These are phyloP conservation scores for Rhizophora mangle DNA, from an alignment of 345 rosid genomes.

Conservation along the genomic window DNA sequence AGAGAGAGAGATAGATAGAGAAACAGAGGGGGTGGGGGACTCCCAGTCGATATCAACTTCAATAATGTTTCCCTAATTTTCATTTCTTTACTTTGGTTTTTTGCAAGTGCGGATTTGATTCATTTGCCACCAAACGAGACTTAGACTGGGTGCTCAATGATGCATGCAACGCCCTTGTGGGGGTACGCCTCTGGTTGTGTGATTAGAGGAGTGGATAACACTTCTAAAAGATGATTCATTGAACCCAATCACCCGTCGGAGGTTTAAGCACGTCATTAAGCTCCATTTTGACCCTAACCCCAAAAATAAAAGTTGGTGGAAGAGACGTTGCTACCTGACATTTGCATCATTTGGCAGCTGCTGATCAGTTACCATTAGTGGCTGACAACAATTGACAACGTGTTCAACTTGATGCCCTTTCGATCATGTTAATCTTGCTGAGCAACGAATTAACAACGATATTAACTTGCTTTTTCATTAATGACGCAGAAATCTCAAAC, in stretches of 20 bases:
- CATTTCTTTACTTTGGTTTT: constrained; percentile 6
- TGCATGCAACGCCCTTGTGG: constrained; percentile 7
- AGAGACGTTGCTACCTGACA: neutral
- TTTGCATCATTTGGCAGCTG: neutral
- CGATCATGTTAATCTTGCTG: too few relatives aligned
- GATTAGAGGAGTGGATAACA: constrained; percentile 35
- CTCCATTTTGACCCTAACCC: neutral
- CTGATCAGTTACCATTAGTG: neutral
- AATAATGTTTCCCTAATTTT: constrained; percentile 11
- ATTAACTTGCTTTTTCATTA: too few relatives aligned
- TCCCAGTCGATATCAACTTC: constrained; percentile 9
- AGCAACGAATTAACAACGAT: too few relatives aligned
- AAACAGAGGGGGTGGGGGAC: neutral
- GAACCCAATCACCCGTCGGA: neutral
- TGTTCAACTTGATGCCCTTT: too few relatives aligned
- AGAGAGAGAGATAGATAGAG: neutral
- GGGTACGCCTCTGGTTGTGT: constrained; percentile 9
- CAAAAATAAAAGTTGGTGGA: neutral
- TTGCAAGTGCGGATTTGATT: constrained; percentile 42
- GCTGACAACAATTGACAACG: neutral
- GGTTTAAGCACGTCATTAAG: neutral
- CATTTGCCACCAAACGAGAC: constrained; percentile 38
- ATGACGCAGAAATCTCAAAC: too few relatives aligned
- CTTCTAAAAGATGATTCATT: constrained; percentile 11
- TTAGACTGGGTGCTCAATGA: constrained; percentile 41